Percentiles rank a stretch among this genome's conserved stretches.
Evolutionary conservation across 306 rosid species (phyloP).

Genomic region (Ormosia semicastrata): DNA sequence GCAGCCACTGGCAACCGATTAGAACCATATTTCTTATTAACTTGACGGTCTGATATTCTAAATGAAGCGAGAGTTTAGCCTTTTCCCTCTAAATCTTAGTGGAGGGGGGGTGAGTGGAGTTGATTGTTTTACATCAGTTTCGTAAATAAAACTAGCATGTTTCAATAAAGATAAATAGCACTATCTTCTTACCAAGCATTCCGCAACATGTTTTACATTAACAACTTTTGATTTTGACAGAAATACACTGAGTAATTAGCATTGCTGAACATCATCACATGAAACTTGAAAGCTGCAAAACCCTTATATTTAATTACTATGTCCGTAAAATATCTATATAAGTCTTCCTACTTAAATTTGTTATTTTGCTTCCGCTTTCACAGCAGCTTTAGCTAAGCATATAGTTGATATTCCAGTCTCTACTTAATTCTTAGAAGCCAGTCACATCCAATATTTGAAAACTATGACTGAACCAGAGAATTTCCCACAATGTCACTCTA

Average conservation of each 20-base stretch:
- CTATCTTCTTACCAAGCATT: background rate
- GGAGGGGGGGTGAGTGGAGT: background rate
- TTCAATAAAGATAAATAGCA: background rate
- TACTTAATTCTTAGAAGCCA: slow-evolving; percentile 7
- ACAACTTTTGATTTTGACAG: background rate
- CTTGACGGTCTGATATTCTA: background rate
- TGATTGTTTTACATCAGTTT: background rate
- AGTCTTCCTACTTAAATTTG: background rate
- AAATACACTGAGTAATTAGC: background rate
- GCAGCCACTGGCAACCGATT: slow-evolving; percentile 11
- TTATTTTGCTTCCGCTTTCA: background rate
- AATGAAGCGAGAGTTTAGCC: slow-evolving; percentile 1
- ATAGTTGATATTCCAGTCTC: background rate
- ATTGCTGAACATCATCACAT: slow-evolving; percentile 1
- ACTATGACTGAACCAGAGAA: background rate
- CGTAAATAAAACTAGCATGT: background rate
- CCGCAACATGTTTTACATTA: background rate
- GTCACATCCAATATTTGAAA: slow-evolving; percentile 10
- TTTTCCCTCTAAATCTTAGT: background rate
- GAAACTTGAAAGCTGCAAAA: slow-evolving; percentile 17
- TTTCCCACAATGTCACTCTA: background rate
- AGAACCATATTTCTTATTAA: background rate
- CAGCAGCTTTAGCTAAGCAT: slow-evolving; percentile 9
- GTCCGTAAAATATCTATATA: background rate
- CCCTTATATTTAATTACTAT: background rate